A percentile compares a stretch with the other conserved stretches of the same genome.
These are phyloP conservation scores for Plasmodium vinckei DNA, from an alignment of 169 alveolate species.

Conservation along the genomic window DNA sequence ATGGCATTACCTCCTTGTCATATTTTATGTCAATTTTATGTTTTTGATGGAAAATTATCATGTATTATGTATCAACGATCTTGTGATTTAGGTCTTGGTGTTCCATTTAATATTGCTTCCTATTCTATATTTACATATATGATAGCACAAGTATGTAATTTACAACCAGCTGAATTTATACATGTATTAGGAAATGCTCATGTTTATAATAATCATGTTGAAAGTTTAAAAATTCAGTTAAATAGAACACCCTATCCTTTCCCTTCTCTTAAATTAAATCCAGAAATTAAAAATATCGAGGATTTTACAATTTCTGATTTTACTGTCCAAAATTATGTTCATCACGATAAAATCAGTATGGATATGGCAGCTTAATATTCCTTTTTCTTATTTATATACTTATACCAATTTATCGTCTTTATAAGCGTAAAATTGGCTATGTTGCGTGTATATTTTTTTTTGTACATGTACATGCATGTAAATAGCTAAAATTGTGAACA, in stretches of 20 bases:
- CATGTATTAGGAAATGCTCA: constrained; percentile 98
- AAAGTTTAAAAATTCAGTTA: constrained; percentile 92
- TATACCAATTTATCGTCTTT: background rate
- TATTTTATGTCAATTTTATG: constrained; percentile 96
- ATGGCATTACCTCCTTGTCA: constrained; percentile 99
- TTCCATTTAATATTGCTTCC: constrained; percentile 98
- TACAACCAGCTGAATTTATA: constrained; percentile 93
- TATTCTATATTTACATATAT: constrained; percentile 96
- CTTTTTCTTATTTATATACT: background rate
- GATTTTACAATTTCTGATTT: constrained; percentile 92
- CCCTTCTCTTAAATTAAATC: constrained; percentile 94
- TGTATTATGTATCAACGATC: constrained; percentile 98
- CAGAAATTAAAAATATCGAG: constrained; percentile 89
- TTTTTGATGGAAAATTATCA: constrained; percentile 91
- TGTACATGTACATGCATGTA: background rate
- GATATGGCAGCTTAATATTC: constrained; percentile 90
- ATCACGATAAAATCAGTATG: constrained; percentile 92
- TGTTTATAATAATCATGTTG: constrained; percentile 95
- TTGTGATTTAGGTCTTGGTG: constrained; percentile 98
- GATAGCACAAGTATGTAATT: constrained; percentile 94
- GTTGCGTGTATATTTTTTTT: no score
- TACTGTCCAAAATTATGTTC: constrained; percentile 91
- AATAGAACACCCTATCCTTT: constrained; percentile 96
- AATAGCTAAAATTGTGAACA: background rate
- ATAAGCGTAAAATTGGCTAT: no score